Evolutionary conservation across 345 rosid species (phyloP), one percentile per base, ranked within the genome.

Genomic region (Heritiera littoralis): DNA sequence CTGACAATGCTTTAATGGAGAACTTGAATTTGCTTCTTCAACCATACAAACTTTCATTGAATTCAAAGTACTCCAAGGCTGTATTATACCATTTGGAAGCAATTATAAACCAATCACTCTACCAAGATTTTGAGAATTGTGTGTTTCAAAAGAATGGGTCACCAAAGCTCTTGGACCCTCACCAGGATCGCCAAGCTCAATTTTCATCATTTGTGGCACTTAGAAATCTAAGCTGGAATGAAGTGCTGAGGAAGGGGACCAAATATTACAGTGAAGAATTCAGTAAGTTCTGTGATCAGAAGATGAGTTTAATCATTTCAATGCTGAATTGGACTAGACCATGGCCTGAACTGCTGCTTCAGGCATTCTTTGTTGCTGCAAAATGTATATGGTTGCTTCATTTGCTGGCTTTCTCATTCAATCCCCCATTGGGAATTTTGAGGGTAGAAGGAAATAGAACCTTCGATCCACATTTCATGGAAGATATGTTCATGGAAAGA

Each of bases 361-460:
- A 94, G 76, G 88, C 94, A 0, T 96, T 96, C 87, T 96, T 96
- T 77, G 97, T 94, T 40, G 90, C 95, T 13, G 92, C 98, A 6
- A 96, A 96, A 76, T 96, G 98, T 83, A 88, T 96, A 28, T 92
- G 99, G 98, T 79, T 96, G 82, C 93, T 96, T 83, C 99, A 96
- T 85, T 87, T 94, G 84, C 95, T 94, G 41, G 97, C 99, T 2
- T 96, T 94, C 83, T 96, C 99, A 69, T 94, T 96, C 85, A 84
- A 77, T 78, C 97, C 98, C 11, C 80, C 92, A 0, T 65, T 96
- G 77, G 89, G 89, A 58, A 91, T 96, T 59, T 81, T 96, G 35
- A 90, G 99, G 85, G 95, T 96, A 1, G 98, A 92, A 41, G 95
- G 94, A 32, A 89, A 87, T 77, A 89, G 92, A 68, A 86, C 75